Evolutionary conservation across 352 stramenopile species (phyloP).

Genomic region (Paralagenidium karlingii): DNA sequence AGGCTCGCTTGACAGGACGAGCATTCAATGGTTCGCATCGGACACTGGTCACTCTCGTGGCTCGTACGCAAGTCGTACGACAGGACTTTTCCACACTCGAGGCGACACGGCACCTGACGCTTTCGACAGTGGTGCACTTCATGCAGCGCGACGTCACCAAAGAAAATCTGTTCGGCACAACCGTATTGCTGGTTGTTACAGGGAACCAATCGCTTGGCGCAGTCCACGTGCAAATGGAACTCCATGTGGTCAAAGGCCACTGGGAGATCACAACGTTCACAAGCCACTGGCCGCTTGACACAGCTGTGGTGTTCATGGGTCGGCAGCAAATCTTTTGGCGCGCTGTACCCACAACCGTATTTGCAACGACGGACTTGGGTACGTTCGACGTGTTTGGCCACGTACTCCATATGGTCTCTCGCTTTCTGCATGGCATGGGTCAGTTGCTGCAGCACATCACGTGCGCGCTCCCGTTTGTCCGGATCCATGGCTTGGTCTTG

Average conservation of each 20-base stretch:
- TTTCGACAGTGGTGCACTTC: slow-evolving; percentile 44
- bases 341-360: slow-evolving; percentile 31
- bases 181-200: slow-evolving; percentile 46
- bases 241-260: slow-evolving; percentile 23
- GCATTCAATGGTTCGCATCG: slow-evolving; percentile 29
- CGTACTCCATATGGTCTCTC: slow-evolving; percentile 31
- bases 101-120: slow-evolving; percentile 27
- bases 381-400: slow-evolving; percentile 25
- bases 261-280: slow-evolving; percentile 23
- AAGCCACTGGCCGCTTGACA: slow-evolving; percentile 27
- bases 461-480: not conserved
- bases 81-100: slow-evolving; percentile 25
- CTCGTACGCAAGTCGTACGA: slow-evolving; percentile 23
- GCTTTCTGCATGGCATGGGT: slow-evolving; percentile 21
- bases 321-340: slow-evolving; percentile 33
- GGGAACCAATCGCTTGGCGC: slow-evolving; percentile 16
- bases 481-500: not conserved
- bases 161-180: slow-evolving; percentile 23
- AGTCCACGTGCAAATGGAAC: slow-evolving; percentile 18
- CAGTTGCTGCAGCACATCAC: slow-evolving; percentile 22
- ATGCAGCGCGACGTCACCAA: slow-evolving; percentile 21
- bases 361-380: slow-evolving; percentile 25
- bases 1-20: slow-evolving; percentile 22
- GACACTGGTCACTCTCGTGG: slow-evolving; percentile 39
- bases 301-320: slow-evolving; percentile 52